phyloP scores from a whole-genome alignment of 306 rosid genomes.

The Corylus heterophylla region DNA sequence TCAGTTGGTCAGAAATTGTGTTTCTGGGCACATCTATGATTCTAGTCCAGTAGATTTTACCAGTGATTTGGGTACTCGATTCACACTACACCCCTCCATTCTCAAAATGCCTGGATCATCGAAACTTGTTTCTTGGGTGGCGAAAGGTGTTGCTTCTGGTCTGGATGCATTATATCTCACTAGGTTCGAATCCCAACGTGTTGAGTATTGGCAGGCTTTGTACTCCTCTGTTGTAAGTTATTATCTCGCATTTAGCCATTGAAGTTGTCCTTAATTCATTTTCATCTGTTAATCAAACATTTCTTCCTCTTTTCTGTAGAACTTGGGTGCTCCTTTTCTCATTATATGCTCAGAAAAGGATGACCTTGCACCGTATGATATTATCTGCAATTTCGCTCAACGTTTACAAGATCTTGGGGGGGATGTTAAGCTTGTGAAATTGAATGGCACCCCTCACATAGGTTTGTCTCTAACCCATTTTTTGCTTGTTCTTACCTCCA shows the following conservation, averaged over 20 bases:
- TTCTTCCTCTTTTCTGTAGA: conserved; percentile 39
- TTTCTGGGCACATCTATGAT: conserved; percentile 86
- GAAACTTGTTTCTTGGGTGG: conserved; percentile 80
- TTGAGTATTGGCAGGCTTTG: conserved; percentile 88
- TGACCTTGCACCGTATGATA: conserved; percentile 64
- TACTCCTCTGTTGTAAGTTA: conserved; percentile 84
- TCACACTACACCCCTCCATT: conserved; percentile 66
- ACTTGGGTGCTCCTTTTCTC: conserved; percentile 93
- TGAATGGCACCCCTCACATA: conserved; percentile 73
- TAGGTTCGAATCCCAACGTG: conserved; percentile 71
- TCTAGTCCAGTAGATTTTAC: conserved; percentile 93
- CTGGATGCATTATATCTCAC: conserved; percentile 90
- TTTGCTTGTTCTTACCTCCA: conserved; percentile 2
- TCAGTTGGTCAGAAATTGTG: conserved; percentile 66
- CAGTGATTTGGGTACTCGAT: conserved; percentile 83
- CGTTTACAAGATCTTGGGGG: conserved; percentile 72
- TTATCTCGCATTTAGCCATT: conserved; percentile 7
- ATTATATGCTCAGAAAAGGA: conserved; percentile 84
- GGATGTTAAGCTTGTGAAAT: conserved; percentile 80
- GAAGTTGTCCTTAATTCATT: background rate
- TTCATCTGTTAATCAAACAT: background rate
- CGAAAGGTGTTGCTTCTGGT: conserved; percentile 82
- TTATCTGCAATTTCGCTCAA: conserved; percentile 62
- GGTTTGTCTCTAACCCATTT: conserved; percentile 50
- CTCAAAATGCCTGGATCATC: conserved; percentile 81